A percentile compares a stretch with the other conserved stretches of the same genome.
phyloP scores from a whole-genome alignment of 805 yeast genomes.

The Starmerella powellii region DNA sequence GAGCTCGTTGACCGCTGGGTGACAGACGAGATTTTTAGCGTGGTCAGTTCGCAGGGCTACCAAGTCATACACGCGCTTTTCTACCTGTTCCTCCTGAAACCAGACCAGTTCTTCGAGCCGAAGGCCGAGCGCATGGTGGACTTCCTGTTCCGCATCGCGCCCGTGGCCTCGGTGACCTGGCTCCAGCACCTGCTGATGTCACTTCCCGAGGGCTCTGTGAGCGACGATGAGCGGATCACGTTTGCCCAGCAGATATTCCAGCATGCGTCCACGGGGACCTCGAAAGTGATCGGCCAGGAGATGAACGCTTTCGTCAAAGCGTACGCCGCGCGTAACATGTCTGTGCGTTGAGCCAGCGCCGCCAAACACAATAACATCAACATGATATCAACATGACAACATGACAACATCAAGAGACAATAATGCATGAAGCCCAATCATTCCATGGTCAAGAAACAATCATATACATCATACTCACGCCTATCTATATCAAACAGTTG shows the following conservation, averaged over 20 bases:
- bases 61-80: slow-evolving; percentile 43
- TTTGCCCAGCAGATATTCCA: slow-evolving; percentile 32
- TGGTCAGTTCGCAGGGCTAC: slow-evolving; percentile 41
- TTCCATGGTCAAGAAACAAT: no score
- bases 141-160: slow-evolving; percentile 26
- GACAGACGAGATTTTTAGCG: slow-evolving; percentile 40
- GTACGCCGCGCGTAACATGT: slow-evolving; percentile 21
- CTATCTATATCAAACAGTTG: no score
- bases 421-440: no score
- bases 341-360: slow-evolving; percentile 19
- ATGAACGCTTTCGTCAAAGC: slow-evolving; percentile 54
- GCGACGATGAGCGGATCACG: slow-evolving; percentile 55
- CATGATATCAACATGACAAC: no score
- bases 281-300: slow-evolving; percentile 57
- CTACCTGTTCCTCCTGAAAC: slow-evolving; percentile 60
- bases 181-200: slow-evolving; percentile 41
- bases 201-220: slow-evolving; percentile 53
- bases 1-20: slow-evolving; percentile 18
- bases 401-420: no score
- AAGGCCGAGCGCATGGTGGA: slow-evolving; percentile 18
- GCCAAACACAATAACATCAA: no score
- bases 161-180: slow-evolving; percentile 47
- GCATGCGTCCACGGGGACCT: slow-evolving; percentile 45
- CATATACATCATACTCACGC: no score
- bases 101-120: slow-evolving; percentile 33